A percentile compares a stretch with the other conserved stretches of the same genome.
These are phyloP conservation scores for Ascosphaera aggregata DNA, from an alignment of 2,329 filamentous ascomycete genomes.

Conservation along the genomic window DNA sequence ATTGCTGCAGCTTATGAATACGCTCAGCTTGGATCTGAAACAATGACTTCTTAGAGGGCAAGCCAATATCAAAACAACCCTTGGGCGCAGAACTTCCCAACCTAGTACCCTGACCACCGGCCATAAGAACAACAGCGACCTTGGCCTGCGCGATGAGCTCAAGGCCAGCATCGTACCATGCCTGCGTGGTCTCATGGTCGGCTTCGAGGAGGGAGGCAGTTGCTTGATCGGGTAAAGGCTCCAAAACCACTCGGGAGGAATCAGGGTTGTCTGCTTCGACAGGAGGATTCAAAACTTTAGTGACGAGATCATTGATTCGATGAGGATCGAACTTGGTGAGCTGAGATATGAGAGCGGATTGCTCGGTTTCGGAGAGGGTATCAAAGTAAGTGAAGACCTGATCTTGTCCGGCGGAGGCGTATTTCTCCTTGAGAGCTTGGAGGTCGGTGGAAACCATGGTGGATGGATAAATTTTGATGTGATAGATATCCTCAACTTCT, in stretches of 20 bases:
- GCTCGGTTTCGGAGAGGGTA: constrained; percentile 46
- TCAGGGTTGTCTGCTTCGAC: constrained; percentile 30
- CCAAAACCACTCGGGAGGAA: constrained; percentile 33
- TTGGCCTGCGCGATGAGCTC: constrained; percentile 43
- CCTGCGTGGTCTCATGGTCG: constrained; percentile 47
- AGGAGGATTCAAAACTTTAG: constrained; percentile 62
- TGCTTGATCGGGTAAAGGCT: constrained; percentile 69
- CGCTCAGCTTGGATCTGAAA: constrained; percentile 97
- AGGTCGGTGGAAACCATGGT: constrained; percentile 17
- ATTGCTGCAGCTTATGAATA: constrained; percentile 61
- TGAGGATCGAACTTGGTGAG: constrained; percentile 59
- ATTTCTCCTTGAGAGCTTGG: constrained; percentile 45
- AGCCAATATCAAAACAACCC: constrained; percentile 89
- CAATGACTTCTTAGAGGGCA: constrained; percentile 78
- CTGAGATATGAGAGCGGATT: constrained; percentile 59
- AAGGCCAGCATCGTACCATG: constrained; percentile 57
- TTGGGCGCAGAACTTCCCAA: constrained; percentile 89
- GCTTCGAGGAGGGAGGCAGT: constrained; percentile 86
- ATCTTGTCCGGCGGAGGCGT: constrained; percentile 49
- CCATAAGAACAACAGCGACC: constrained; percentile 81
- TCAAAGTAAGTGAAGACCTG: constrained; percentile 83
- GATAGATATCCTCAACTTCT: too few relatives aligned
- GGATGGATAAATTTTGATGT: not conserved
- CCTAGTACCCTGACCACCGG: constrained; percentile 85
- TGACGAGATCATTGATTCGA: constrained; percentile 68